Evolutionary conservation across 345 rosid species (phyloP), one percentile per base, ranked within the genome.

Genomic region (Populus euphratica): DNA sequence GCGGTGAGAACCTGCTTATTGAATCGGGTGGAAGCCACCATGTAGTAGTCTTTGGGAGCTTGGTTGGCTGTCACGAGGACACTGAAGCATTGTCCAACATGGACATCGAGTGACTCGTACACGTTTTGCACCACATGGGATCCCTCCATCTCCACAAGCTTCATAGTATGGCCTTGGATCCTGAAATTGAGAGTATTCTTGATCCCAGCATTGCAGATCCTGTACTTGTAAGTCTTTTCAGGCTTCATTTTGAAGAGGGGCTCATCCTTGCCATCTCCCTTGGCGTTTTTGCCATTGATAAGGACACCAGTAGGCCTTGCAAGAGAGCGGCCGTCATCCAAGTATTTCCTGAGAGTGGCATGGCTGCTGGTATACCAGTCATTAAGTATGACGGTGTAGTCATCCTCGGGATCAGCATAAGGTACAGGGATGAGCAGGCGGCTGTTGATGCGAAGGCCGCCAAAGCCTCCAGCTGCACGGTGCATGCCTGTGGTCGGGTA

Each of bases 191-290:
- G 38, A 18, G 82, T 41, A 2, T 69, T 68, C 78, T 79, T 74
- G 6, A 79, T 50, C 33, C 82, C 82, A 1, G 78, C 74, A 44
- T 79, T 79, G 77, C 82, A 79, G 16, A 79, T 38, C 21, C 82
- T 79, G 49, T 44, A 79, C 43, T 79, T 79, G 77, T 79, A 79
- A 8, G 77, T 73, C 69, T 79, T 79, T 18, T 73, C 81, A 21
- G 81, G 81, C 50, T 79, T 79, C 74, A 79, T 59, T 56, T 71
- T 74, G 75, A 79, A 79, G 52, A 79, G 82, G 12, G 82, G 82
- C 52, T 74, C 70, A 3, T 79, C 82, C 13, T 74, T 74, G 14
- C 63, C 74, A 20, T 74, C 73, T 2, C 82, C 82, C 21, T 74
- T 62, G 5, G 74, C 73, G 0, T 66, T 61, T 54, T 74, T 69